A percentile compares a stretch with the other conserved stretches of the same genome.
These are phyloP conservation scores for Cryptococcus deneoformans DNA, from an alignment of 1,284 basidiomycete species.

Conservation along the genomic window DNA sequence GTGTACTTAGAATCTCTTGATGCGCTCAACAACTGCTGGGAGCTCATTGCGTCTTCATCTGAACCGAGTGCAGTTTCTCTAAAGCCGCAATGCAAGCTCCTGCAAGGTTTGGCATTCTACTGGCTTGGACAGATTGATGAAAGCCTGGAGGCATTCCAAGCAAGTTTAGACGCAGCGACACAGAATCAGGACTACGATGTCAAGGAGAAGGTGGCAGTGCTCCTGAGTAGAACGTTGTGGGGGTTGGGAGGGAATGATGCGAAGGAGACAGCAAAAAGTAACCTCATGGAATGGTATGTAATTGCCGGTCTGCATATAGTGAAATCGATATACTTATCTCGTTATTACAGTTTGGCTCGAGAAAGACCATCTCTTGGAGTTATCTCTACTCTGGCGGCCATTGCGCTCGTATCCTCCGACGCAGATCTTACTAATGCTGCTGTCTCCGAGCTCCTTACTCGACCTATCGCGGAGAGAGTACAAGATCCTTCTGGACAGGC, in stretches of 20 bases:
- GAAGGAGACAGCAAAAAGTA: conserved; percentile 71
- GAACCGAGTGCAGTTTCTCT: conserved; percentile 50
- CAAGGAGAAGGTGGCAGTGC: conserved; percentile 67
- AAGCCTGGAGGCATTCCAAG: conserved; percentile 65
- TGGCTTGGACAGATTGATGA: conserved; percentile 62
- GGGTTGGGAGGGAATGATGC: conserved; percentile 69
- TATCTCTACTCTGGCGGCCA: conserved; percentile 77
- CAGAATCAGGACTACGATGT: conserved; percentile 46
- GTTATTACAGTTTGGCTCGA: conserved; percentile 70
- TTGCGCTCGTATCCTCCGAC: conserved; percentile 78
- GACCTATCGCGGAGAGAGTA: conserved; percentile 13
- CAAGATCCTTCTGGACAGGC: conserved; percentile 31
- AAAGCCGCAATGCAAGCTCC: conserved; percentile 65
- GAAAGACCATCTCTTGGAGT: conserved; percentile 58
- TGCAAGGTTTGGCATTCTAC: conserved; percentile 68
- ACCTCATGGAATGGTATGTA: conserved; percentile 76
- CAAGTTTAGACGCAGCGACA: conserved; percentile 57
- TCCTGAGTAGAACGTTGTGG: conserved; percentile 80
- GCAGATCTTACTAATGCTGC: conserved; percentile 81
- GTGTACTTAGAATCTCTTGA: conserved; percentile 64
- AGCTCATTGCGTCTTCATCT: conserved; percentile 60
- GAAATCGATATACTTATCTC: neutral
- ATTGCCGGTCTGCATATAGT: conserved; percentile 2
- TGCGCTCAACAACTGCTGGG: conserved; percentile 69
- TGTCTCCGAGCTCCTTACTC: conserved; percentile 67